Base-by-base conservation (phyloP, 108 stramenopile species). In the Nitzschia inconspicua region DNA sequence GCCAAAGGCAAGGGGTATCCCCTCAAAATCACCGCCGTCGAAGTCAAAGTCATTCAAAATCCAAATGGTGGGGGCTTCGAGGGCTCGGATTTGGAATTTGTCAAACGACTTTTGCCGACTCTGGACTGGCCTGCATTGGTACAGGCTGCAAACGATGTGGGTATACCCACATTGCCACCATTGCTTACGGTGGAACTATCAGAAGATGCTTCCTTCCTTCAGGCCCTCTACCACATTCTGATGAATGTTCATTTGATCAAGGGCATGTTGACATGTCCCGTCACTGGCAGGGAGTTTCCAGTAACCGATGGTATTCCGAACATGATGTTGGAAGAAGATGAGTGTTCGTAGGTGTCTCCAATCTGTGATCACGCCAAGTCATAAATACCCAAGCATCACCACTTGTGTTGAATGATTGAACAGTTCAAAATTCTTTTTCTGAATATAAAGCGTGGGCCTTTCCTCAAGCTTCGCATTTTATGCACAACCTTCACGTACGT, bases 221-320 rank as follows among this genome's bases (percentile, higher is more conserved):
- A 76, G 53, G 91, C 91, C 10, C 55, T 97, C 60, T 94, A 96
- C 72, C 92, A 95, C 58, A 84, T 95, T 18, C 69, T 97, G 57
- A 94, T 97, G 89, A 88, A 97, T 78, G 91, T 97, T 31, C 96
- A 95, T 75, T 69, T 97, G 46, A 75, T 94, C 3, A 89, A 95
- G 57, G 96, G 96, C 2, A 75, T 89, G 73, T 63, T 97, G 25
- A 89, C 95, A 4, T 97, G 96, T 47, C 85, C 83, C 2, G 87
- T 80, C 25, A 94, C 95, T 10, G 95, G 95, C 31, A 67, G 92
- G 48, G 87, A 93, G 42, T 97, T 97, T 67, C 90, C 93, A 28
- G 93, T 97, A 11, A 74, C 80, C 2, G 79, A 95, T 63, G 96
- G 94, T 19, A 91, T 97, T 44, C 85, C 89, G 28, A 88, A 96